phyloP scores from a whole-genome alignment of 805 yeast genomes.

The Lipomyces mesembrius region DNA sequence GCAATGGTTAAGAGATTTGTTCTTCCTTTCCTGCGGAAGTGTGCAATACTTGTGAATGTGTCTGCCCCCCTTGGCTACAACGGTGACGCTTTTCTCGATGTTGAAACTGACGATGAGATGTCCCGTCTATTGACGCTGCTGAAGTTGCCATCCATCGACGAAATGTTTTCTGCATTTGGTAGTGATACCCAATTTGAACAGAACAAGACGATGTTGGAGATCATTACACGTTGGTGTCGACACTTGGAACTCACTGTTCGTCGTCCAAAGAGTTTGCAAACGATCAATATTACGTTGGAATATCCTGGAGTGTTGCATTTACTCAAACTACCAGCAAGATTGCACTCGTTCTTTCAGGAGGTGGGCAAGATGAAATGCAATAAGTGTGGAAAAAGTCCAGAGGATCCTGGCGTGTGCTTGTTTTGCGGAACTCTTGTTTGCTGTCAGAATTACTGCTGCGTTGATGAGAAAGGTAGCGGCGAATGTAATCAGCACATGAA shows the following conservation, averaged over 20 bases:
- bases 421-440: slow-evolving; percentile 75
- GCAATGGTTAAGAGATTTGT: slow-evolving; percentile 44
- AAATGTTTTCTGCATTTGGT: slow-evolving; percentile 17
- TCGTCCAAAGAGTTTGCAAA: slow-evolving; percentile 24
- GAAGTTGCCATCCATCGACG: slow-evolving; percentile 46
- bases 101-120: slow-evolving; percentile 53
- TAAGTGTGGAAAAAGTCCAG: slow-evolving; percentile 46
- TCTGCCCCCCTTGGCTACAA: slow-evolving; percentile 55
- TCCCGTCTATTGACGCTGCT: slow-evolving; percentile 58
- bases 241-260: slow-evolving; percentile 26
- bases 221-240: slow-evolving; percentile 32
- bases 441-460: slow-evolving; percentile 62
- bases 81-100: slow-evolving; percentile 40
- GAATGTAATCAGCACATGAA: slow-evolving; percentile 76
- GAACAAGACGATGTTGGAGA: slow-evolving; percentile 18
- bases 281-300: slow-evolving; percentile 21
- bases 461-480: slow-evolving; percentile 53
- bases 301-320: slow-evolving; percentile 71
- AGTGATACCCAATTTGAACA: slow-evolving; percentile 3
- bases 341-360: slow-evolving; percentile 71
- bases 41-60: slow-evolving; percentile 60
- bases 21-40: slow-evolving; percentile 68
- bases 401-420: slow-evolving; percentile 84
- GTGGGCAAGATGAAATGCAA: slow-evolving; percentile 43
- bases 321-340: slow-evolving; percentile 64